Evolutionary conservation across 495 filamentous ascomycete genomes (phyloP).

Genomic region (Penicillium lagena): DNA sequence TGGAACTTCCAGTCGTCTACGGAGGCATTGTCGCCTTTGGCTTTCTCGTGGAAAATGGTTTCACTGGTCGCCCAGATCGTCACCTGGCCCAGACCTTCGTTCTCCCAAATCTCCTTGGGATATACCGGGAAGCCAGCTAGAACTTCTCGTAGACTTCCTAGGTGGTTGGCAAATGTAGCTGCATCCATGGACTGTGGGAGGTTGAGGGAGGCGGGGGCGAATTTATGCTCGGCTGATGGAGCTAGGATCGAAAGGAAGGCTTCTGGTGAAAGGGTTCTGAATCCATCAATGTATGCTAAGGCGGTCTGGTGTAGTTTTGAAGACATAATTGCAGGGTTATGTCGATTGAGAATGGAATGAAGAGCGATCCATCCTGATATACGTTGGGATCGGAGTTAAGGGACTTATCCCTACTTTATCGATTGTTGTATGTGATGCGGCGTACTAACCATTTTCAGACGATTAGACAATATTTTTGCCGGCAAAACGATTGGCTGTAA

Average conservation of each 20-base stretch:
- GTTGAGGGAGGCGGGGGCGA: constrained; percentile 18
- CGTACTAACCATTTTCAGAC: no score
- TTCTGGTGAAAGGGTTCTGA: constrained; percentile 4
- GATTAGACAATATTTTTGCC: no score
- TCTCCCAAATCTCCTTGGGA: constrained; percentile 19
- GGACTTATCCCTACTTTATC: neutral
- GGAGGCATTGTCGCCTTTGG: constrained; percentile 8
- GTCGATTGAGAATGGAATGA: no score
- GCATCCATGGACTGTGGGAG: constrained; percentile 8
- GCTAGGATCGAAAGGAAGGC: constrained; percentile 10
- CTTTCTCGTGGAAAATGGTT: constrained; percentile 7
- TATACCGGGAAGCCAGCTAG: constrained; percentile 15
- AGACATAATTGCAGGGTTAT: neutral
- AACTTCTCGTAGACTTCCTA: constrained; percentile 7
- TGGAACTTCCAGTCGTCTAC: constrained; percentile 13
- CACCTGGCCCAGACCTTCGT: constrained; percentile 11
- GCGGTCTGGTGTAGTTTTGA: constrained; percentile 3
- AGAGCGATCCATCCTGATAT: no score
- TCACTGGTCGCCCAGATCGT: constrained; percentile 19
- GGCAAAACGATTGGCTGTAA: no score
- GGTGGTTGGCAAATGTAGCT: constrained; percentile 9
- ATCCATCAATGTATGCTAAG: constrained; percentile 4
- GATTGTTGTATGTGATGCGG: no score
- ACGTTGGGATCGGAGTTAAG: neutral
- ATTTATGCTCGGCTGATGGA: constrained; percentile 11